A percentile compares a stretch with the other conserved stretches of the same genome.
phyloP scores from a whole-genome alignment of 1,284 basidiomycete genomes.

The Apiotrichum veenhuisii region DNA sequence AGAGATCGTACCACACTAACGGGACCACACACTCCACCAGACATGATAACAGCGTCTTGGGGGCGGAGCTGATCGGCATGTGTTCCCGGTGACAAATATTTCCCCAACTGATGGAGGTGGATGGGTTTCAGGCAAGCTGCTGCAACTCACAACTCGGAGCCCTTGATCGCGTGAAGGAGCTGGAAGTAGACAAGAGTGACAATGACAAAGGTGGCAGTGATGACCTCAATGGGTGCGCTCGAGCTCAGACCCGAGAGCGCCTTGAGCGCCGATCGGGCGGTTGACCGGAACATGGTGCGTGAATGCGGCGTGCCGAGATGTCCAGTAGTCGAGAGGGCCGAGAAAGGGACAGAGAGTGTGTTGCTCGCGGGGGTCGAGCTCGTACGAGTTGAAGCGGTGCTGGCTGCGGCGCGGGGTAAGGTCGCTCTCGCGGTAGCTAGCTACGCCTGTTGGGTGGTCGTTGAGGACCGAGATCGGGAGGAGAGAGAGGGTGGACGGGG shows the following conservation, averaged over 20 bases:
- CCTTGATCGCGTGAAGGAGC: slow-evolving; percentile 76
- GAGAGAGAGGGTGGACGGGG: not conserved
- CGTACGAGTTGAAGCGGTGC: not conserved
- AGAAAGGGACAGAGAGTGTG: not conserved
- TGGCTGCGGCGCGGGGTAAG: not conserved
- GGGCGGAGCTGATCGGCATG: no score
- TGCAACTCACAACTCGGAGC: slow-evolving; percentile 50
- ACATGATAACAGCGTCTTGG: not conserved
- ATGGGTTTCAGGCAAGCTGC: not conserved
- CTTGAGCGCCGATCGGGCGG: slow-evolving; percentile 37
- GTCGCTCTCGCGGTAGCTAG: not conserved
- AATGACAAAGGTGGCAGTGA: slow-evolving; percentile 79
- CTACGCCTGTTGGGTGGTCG: not conserved
- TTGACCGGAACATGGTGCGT: slow-evolving; percentile 6
- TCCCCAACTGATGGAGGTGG: not conserved
- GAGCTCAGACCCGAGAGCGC: slow-evolving; percentile 49
- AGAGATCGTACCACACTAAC: not conserved
- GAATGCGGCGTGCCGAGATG: not conserved
- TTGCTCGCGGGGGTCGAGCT: not conserved
- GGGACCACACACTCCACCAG: not conserved
- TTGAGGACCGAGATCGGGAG: not conserved
- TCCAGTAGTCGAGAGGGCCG: not conserved
- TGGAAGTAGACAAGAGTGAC: slow-evolving; percentile 90
- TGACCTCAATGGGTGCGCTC: slow-evolving; percentile 65
- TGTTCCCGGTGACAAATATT: no score